Base-by-base conservation (phyloP, 2,329 filamentous ascomycete species). In the Pleoardoris graminearum region DNA sequence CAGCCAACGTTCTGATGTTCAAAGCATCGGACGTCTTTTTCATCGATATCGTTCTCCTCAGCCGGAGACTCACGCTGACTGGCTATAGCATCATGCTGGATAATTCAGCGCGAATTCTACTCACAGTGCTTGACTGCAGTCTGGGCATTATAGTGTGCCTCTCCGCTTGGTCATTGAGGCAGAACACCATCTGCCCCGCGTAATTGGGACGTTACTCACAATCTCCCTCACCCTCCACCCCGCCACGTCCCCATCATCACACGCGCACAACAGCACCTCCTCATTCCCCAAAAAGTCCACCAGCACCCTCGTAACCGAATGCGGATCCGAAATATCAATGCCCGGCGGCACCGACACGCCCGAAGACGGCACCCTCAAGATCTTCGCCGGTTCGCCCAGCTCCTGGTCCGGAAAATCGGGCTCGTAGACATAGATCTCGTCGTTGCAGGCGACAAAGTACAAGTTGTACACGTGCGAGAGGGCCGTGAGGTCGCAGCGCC, bases 1-100 rank as follows among this genome's bases (percentile, higher is more conserved):
- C 75, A 76, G 1, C 84, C 83, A 2, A 96, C 91, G 67, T 89
- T 91, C 32, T 88, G 83, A 53, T 85, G 83, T 51, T 96, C 89
- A 66, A 96, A 89, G 0, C 77, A 76, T 64, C 53, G 76, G 60
- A 68, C 67, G 51, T 78, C 39, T 75, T 79, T 65, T 78, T 82
- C 50, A 57, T 59, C 16, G 3, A 51, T 25, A 11, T 59, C 54
- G n/a, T 45, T 19, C 7, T 57, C 39, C 7, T 27, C 25, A 1
- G 53, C 47, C 7, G 33, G 22, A 2, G 27, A n/a, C 3, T 51
- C 35, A 17, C 11, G 35, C 11, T 45, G 51, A 16, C 30, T 50
- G 35, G 67, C 56, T 5, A 70, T 38, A 2, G 58, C 61, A 39
- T 54, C 56, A 23, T 65, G 56, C 44, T 47, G 29, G 17, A 10